A percentile compares a stretch with the other conserved stretches of the same genome.
Evolutionary conservation across 345 rosid species (phyloP).

Genomic region (Eucalyptus polyanthemos): DNA sequence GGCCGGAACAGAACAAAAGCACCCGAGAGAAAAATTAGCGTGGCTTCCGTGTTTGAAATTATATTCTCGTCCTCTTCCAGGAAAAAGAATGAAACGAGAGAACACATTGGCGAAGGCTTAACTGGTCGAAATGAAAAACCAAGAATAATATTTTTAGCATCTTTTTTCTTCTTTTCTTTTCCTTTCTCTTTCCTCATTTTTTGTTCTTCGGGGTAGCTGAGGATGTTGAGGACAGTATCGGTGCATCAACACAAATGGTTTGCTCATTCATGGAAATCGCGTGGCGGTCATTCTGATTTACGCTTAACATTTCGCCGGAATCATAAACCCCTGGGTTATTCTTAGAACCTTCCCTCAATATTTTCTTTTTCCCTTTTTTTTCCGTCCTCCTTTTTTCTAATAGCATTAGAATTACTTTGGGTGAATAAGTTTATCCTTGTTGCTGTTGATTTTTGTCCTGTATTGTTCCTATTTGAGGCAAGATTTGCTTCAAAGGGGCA

Average conservation of each 20-base stretch:
- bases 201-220: neutral
- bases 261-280: constrained; percentile 1
- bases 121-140: neutral
- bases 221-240: constrained; percentile 5
- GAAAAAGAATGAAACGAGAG: neutral
- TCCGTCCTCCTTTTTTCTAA: neutral
- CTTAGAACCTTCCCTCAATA: neutral
- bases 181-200: neutral
- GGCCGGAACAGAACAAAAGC: neutral
- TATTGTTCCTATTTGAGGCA: neutral
- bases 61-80: neutral
- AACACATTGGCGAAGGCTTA: neutral
- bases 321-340: neutral
- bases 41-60: neutral
- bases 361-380: neutral
- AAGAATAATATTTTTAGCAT: neutral
- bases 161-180: neutral
- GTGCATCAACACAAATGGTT: constrained; percentile 2
- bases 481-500: neutral
- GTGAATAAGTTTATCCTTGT: neutral
- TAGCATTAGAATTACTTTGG: neutral
- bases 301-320: neutral
- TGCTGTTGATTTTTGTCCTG: neutral
- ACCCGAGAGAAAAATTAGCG: neutral
- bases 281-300: neutral